Conservation (phyloP, 352 stramenopile species). For the Globisporangium cylindrosporum region DNA sequence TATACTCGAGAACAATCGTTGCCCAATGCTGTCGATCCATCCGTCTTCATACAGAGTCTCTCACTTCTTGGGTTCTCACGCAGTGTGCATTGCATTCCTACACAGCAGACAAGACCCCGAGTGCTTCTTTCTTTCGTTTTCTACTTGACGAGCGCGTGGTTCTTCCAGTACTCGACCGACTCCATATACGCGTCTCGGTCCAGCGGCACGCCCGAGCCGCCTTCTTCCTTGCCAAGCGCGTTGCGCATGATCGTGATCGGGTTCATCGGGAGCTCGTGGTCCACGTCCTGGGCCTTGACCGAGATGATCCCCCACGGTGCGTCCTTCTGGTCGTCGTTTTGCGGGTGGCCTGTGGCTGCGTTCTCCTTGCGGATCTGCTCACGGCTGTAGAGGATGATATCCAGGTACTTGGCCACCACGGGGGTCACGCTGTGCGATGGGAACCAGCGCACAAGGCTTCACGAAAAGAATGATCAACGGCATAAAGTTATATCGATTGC, state of each 20-base stretch:
- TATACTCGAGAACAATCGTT: conserved; percentile 14
- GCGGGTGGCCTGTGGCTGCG: conserved; percentile 57
- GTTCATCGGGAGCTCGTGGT: conserved; percentile 97
- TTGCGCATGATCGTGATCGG: conserved; percentile 98
- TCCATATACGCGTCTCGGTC: conserved; percentile 76
- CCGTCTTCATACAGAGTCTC: neutral
- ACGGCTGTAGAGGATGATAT: conserved; percentile 98
- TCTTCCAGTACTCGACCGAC: conserved; percentile 86
- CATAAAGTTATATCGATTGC: neutral
- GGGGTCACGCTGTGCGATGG: conserved; percentile 87
- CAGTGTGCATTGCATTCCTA: neutral
- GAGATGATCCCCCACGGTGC: conserved; percentile 94
- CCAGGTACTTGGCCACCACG: conserved; percentile 91
- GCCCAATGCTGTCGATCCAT: neutral
- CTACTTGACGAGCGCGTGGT: conserved; percentile 84
- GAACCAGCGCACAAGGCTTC: conserved; percentile 88
- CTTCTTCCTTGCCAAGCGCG: conserved; percentile 95
- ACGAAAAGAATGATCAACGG: neutral
- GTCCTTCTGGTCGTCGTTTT: conserved; percentile 45
- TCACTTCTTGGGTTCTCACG: neutral
- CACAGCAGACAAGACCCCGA: neutral
- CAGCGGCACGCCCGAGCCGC: conserved; percentile 83
- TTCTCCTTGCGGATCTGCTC: conserved; percentile 98
- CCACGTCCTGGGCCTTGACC: conserved; percentile 96
- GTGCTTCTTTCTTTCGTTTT: neutral